Percentiles rank a stretch among this genome's conserved stretches.
Evolutionary conservation across 2,329 filamentous ascomycete species (phyloP).

Genomic region (Eutypella sp.): DNA sequence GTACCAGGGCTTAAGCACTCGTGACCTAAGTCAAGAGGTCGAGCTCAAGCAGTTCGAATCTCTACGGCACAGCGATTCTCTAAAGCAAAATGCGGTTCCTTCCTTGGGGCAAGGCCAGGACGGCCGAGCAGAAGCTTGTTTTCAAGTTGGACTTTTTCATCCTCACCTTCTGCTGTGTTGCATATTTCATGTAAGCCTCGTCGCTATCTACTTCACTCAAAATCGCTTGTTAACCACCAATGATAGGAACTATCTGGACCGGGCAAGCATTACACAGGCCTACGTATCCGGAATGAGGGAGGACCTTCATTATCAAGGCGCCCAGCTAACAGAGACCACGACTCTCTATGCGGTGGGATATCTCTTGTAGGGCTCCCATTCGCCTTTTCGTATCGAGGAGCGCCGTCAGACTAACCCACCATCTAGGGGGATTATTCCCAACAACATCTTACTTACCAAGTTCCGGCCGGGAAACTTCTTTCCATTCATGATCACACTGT

Average conservation of each 20-base stretch:
- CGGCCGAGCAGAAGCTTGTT: constrained; percentile 21
- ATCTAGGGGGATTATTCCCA: constrained; percentile 10
- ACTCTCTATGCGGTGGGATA: constrained; percentile 7
- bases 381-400: neutral
- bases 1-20: no score
- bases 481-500: constrained; percentile 20
- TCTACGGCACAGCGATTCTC: no score
- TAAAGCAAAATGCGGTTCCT: neutral
- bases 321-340: constrained; percentile 2
- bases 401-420: constrained; percentile 10
- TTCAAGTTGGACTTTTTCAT: constrained; percentile 28
- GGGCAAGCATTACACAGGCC: constrained; percentile 16
- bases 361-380: constrained; percentile 4
- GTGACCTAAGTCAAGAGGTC: no score
- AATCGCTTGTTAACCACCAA: no score
- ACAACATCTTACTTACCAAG: constrained; percentile 6
- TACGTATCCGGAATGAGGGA: constrained; percentile 25
- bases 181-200: constrained; percentile 14
- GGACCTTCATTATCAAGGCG: constrained; percentile 5
- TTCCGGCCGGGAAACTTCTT: constrained; percentile 5
- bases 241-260: constrained; percentile 25
- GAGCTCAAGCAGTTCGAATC: no score
- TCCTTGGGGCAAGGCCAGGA: neutral
- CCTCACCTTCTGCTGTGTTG: constrained; percentile 21
- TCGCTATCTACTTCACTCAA: no score